Percentiles rank a stretch among this genome's conserved stretches.
Evolutionary conservation across 768 basidiomycete species (phyloP).

Genomic region (Suillus variegatus): DNA sequence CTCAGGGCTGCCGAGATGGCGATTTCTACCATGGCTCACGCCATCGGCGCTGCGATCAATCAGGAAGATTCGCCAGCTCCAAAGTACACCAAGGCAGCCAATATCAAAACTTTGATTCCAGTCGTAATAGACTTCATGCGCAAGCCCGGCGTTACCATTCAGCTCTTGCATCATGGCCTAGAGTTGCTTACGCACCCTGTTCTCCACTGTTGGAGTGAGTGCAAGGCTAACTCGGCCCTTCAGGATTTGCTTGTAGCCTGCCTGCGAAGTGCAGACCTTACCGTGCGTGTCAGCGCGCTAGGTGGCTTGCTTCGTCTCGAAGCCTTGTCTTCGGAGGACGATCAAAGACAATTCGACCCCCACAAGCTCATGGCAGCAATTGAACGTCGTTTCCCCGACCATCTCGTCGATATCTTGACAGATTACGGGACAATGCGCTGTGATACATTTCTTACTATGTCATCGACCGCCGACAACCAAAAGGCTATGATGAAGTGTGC

Average conservation of each 20-base stretch:
- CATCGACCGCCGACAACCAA: conserved; percentile 45
- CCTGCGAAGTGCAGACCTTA: conserved; percentile 56
- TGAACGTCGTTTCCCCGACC: conserved; percentile 43
- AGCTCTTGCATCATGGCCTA: conserved; percentile 53
- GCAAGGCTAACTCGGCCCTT: conserved; percentile 43
- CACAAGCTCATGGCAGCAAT: conserved; percentile 43
- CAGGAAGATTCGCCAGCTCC: conserved; percentile 39
- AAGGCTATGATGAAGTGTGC: conserved; percentile 52
- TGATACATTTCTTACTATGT: conserved; percentile 48
- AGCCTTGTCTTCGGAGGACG: conserved; percentile 41
- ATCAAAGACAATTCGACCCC: conserved; percentile 51
- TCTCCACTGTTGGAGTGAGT: conserved; percentile 45
- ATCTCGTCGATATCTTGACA: conserved; percentile 47
- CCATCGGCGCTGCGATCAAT: conserved; percentile 44
- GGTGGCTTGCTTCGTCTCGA: conserved; percentile 57
- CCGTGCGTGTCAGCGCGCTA: conserved; percentile 50
- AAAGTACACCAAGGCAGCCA: conserved; percentile 39
- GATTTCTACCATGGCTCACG: conserved; percentile 55
- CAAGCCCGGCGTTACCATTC: conserved; percentile 42
- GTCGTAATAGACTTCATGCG: conserved; percentile 43
- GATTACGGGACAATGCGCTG: conserved; percentile 49
- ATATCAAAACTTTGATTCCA: conserved; percentile 46
- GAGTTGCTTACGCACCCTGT: conserved; percentile 46
- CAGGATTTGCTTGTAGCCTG: conserved; percentile 56
- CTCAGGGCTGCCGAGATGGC: conserved; percentile 48